These are phyloP conservation scores for Tricholoma sp. DNA, from an alignment of 768 basidiomycete species.

Conservation along the genomic window DNA sequence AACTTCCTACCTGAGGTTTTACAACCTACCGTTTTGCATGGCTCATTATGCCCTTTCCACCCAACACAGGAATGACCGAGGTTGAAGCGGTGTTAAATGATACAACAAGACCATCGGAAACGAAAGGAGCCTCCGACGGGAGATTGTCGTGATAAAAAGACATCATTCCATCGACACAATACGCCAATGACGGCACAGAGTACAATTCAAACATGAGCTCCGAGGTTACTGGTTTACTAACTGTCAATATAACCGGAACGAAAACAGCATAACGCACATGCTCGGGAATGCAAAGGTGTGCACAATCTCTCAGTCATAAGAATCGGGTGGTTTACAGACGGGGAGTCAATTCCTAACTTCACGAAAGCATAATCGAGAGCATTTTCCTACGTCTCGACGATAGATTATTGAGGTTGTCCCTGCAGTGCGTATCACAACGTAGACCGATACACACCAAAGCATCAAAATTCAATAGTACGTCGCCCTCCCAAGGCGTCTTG, in stretches of 20 bases:
- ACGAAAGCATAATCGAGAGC: conserved; percentile 90
- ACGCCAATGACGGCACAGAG: conserved; percentile 77
- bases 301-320: conserved; percentile 91
- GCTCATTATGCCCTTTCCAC: conserved; percentile 78
- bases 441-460: conserved; percentile 64
- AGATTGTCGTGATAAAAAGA: conserved; percentile 84
- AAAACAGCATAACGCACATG: conserved; percentile 46
- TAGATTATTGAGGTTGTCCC: conserved; percentile 12
- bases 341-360: conserved; percentile 75
- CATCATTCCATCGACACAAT: conserved; percentile 87
- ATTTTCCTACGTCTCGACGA: conserved; percentile 68
- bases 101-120: conserved; percentile 74
- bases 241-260: neutral
- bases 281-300: conserved; percentile 84
- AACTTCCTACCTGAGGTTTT: neutral
- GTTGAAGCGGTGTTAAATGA: conserved; percentile 93
- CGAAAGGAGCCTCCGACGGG: conserved; percentile 31
- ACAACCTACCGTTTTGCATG: conserved; percentile 71
- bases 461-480: conserved; percentile 88
- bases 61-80: conserved; percentile 81
- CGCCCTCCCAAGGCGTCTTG: conserved; percentile 89
- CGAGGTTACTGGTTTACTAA: conserved; percentile 57
- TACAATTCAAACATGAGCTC: conserved; percentile 97
- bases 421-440: neutral
- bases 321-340: conserved; percentile 78